Evolutionary conservation across 1,139 yeast species (phyloP), one percentile per base, ranked within the genome.

Genomic region (Pichia sp.): DNA sequence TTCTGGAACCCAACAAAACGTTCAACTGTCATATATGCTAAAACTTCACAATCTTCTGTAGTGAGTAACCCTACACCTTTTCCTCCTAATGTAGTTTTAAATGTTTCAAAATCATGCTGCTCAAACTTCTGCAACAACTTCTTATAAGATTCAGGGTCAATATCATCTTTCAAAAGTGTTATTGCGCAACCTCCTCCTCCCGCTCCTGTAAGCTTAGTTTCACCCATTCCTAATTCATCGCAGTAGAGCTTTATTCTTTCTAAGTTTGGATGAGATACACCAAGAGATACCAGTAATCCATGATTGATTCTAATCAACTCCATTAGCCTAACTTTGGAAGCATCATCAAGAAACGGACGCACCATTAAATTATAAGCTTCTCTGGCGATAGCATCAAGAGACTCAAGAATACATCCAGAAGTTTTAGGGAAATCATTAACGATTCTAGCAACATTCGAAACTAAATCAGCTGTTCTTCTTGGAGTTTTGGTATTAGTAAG

Each of bases 131-230:
- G 42, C 14, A 58, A 59, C 37, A 59, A 41, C 14, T 57, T 49
- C 2, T 49, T 51, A 10, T 71, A 52, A 11, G 63, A 62, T 1
- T 51, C 6, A 6, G 12, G 7, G 2, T 69, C 69, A 8, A 62
- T 62, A 10, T 68, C 69, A 38, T 75, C 80, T 38, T 76, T 68
- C 11, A 89, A 69, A 39, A 91, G 66, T 0, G 97, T 91, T 43
- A 93, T 82, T 17, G 96, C 95, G 66, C 99, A 91, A 1, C 99
- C 99, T 35, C 99, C 99, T 17, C 98, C 98, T 21, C 99, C 99
- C 0, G 98, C 98, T 34, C 99, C 99, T 0, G 98, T 91, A 46
- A 91, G 71, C 61, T 91, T 91, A 2, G 99, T 89, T 45, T 84
- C 79, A 6, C 99, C 99, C 28, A 91, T 63, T 2, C 66, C 58